A percentile compares a stretch with the other conserved stretches of the same genome.
phyloP scores from a whole-genome alignment of 2,329 filamentous ascomycete species.

The Arthrobotrys entomopaga region DNA sequence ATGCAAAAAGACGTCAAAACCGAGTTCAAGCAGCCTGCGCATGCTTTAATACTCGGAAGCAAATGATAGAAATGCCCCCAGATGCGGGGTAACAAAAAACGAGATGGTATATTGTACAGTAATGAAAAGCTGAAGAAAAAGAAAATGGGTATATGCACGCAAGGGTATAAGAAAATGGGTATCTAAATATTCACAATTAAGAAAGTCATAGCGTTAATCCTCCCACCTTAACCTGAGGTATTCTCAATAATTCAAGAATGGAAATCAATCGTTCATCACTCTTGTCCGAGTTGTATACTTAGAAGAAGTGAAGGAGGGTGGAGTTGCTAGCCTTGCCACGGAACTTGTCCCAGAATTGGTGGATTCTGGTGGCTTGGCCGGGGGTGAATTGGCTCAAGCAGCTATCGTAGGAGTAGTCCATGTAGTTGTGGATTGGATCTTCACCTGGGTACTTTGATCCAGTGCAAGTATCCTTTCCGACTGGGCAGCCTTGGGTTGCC shows the following conservation, averaged over 20 bases:
- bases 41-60: conserved; percentile 13
- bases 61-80: conserved; percentile 19
- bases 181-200: conserved; percentile 32
- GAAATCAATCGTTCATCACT: conserved; percentile 6
- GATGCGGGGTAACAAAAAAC: conserved; percentile 16
- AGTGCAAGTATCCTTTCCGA: conserved; percentile 62
- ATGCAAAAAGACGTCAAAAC: conserved; percentile 8
- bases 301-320: conserved; percentile 26
- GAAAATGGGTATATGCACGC: conserved; percentile 35
- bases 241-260: conserved; percentile 31
- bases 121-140: background rate
- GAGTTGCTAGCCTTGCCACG: conserved; percentile 58
- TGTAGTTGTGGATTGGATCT: conserved; percentile 61
- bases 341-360: conserved; percentile 62
- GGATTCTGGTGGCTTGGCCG: conserved; percentile 64
- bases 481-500: conserved; percentile 61
- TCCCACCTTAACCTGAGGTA: conserved; percentile 16
- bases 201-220: conserved; percentile 19
- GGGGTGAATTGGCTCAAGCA: conserved; percentile 65
- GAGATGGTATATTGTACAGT: conserved; percentile 23
- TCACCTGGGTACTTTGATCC: conserved; percentile 54
- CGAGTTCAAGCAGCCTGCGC: conserved; percentile 15
- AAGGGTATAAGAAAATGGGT: conserved; percentile 30
- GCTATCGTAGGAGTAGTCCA: conserved; percentile 62
- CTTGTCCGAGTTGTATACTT: conserved; percentile 19